Evolutionary conservation across 108 stramenopile species (phyloP).

Genomic region (Skeletonema marinoi): DNA sequence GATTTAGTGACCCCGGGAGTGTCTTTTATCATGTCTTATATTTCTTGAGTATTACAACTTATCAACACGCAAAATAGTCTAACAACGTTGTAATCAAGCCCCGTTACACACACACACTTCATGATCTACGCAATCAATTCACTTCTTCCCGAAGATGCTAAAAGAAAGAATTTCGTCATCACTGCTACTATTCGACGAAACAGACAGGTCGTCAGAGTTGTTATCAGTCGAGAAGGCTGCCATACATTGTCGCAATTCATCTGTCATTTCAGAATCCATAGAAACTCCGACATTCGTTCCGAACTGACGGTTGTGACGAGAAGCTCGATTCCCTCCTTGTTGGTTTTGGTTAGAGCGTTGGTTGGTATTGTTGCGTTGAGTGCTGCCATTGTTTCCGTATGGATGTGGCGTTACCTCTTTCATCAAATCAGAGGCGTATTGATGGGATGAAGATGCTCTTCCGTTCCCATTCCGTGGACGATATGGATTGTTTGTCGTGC

Average conservation of each 20-base stretch:
- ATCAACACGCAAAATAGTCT: not conserved
- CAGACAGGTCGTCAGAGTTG: not conserved
- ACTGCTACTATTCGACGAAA: constrained; percentile 20
- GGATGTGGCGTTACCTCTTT: constrained; percentile 5
- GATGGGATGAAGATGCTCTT: constrained; percentile 4
- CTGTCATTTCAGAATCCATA: constrained; percentile 9
- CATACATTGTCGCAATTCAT: not conserved
- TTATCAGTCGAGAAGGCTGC: not conserved
- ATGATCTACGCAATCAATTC: not conserved
- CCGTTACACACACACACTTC: not conserved
- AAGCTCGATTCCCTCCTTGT: not conserved
- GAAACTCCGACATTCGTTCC: constrained; percentile 39
- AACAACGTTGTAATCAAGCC: constrained; percentile 1
- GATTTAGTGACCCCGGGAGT: not conserved
- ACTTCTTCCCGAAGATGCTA: constrained; percentile 32
- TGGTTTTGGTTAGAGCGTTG: not conserved
- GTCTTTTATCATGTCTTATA: not conserved
- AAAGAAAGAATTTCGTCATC: constrained; percentile 43
- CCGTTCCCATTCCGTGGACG: not conserved
- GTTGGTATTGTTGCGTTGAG: not conserved
- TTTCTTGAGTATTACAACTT: not conserved
- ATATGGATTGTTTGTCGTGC: not conserved
- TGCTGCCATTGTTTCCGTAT: not conserved
- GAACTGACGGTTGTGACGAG: constrained; percentile 45
- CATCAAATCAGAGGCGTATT: constrained; percentile 24